Base-by-base conservation (phyloP, 2,329 filamentous ascomycete genomes). In the Xylaria sp. region DNA sequence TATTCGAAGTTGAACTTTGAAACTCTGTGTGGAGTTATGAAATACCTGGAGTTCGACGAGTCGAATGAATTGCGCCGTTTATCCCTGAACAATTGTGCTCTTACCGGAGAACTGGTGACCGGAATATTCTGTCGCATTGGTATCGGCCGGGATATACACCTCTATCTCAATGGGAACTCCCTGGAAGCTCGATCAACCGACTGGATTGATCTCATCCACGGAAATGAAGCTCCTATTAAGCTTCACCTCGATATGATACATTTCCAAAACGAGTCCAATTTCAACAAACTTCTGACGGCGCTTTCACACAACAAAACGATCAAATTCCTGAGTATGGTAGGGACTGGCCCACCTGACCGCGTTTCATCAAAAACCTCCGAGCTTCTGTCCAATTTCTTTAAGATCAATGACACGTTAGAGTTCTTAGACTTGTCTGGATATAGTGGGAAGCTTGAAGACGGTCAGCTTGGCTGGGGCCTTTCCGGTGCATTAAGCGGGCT, bases 221-320 rank as follows among this genome's bases (percentile, higher is more conserved):
- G 79, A 61, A 83, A 83, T 15, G 82, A 83, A 69, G 84, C 84
- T 1, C 86, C 86, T 0, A 83, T 80, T 68, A 83, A 81, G 28
- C 77, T 88, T 26, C 84, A 85, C 70, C 77, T 88, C 68, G 84
- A 87, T 70, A 88, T 88, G 86, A 79, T 88, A n/a, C 85, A 88
- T 68, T 88, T 88, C 71, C 79, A 80, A 23, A 77, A 83, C 46
- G 86, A 88, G 73, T 75, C 75, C 10, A 86, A 82, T 73, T 89
- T 86, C 71, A 81, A 86, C 63, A 81, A 81, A 62, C 80, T 89
- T 4, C 76, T 88, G 67, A 79, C 77, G 17, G 84, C 86, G 2
- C 77, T 89, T 59, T 81, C 86, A 0, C 73, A 80, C n/a, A 87
- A 86, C 67, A 81, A 78, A 13, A 82, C 83, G 4, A 84, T 89